phyloP scores from a whole-genome alignment of 495 filamentous ascomycete species.

The Penicillium longicatenatum region DNA sequence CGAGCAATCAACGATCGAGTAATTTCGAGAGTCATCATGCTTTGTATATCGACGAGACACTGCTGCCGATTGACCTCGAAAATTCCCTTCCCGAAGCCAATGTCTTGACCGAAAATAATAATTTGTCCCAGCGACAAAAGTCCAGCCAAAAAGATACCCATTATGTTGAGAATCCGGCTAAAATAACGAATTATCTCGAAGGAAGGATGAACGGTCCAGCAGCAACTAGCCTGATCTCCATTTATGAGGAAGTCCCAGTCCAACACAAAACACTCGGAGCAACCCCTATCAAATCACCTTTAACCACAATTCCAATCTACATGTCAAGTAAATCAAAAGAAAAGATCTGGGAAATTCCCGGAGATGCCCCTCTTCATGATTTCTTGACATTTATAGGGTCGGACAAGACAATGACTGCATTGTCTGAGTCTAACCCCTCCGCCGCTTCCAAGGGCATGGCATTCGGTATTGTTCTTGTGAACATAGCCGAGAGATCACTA shows the following conservation, averaged over 20 bases:
- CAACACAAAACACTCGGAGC: neutral
- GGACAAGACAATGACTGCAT: neutral
- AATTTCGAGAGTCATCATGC: constrained; percentile 5
- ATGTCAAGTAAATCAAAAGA: constrained; percentile 1
- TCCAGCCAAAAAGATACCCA: constrained; percentile 2
- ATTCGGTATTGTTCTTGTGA: constrained; percentile 28
- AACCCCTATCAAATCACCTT: constrained; percentile 20
- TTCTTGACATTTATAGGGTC: constrained; percentile 24
- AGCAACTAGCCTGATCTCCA: neutral
- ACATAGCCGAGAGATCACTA: constrained; percentile 17
- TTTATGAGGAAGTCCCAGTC: neutral
- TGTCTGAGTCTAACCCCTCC: constrained; percentile 29
- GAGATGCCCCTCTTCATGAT: constrained; percentile 4
- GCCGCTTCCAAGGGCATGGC: constrained; percentile 16
- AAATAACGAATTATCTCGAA: neutral
- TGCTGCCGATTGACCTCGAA: neutral
- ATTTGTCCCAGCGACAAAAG: constrained; percentile 25
- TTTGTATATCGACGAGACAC: constrained; percentile 28
- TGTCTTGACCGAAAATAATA: constrained; percentile 28
- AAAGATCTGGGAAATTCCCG: neutral
- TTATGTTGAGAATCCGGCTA: neutral
- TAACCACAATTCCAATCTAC: constrained; percentile 33
- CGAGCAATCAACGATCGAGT: neutral
- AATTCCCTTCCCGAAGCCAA: neutral
- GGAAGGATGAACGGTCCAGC: neutral